Evolutionary conservation across 2,329 filamentous ascomycete species (phyloP).

Genomic region (Neoascochyta sp.): DNA sequence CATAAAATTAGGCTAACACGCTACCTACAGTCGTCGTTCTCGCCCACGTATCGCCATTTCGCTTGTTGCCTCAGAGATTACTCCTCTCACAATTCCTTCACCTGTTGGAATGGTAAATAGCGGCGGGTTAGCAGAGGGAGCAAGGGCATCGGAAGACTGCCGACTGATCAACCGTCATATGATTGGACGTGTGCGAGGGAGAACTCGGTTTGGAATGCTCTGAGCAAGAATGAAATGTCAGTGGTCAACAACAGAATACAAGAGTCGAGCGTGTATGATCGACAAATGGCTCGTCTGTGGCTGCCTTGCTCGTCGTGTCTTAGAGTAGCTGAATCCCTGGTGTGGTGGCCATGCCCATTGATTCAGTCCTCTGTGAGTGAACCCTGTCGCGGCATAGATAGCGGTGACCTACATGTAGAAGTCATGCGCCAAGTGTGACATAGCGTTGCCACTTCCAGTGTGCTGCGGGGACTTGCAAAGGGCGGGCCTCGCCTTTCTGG

Average conservation of each 20-base stretch:
- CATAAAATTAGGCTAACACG: conserved; percentile 34
- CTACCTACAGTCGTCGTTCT: conserved; percentile 22
- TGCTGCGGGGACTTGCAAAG: conserved; percentile 21
- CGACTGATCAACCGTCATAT: conserved; percentile 29
- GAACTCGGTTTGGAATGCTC: conserved; percentile 34
- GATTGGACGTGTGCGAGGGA: conserved; percentile 40
- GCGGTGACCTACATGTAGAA: conserved; percentile 30
- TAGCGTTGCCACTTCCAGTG: conserved; percentile 30
- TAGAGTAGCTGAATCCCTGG: conserved; percentile 27
- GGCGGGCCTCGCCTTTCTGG: conserved; percentile 30
- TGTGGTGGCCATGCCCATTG: conserved; percentile 35
- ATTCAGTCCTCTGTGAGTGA: conserved; percentile 27
- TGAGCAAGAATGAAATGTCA: conserved; percentile 37
- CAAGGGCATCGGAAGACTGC: conserved; percentile 35
- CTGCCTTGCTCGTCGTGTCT: conserved; percentile 24
- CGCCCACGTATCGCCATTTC: conserved; percentile 24
- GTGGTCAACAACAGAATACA: conserved; percentile 32
- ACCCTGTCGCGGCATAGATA: conserved; percentile 24
- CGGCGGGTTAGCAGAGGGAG: conserved; percentile 37
- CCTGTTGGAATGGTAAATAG: conserved; percentile 33
- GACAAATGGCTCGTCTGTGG: conserved; percentile 32
- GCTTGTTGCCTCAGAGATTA: conserved; percentile 32
- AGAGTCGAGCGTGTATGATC: conserved; percentile 31
- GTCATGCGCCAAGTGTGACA: conserved; percentile 28
- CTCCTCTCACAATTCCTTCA: conserved; percentile 21